Conservation (phyloP, 768 basidiomycete species). For the Trichaptum fuscoviolaceum region DNA sequence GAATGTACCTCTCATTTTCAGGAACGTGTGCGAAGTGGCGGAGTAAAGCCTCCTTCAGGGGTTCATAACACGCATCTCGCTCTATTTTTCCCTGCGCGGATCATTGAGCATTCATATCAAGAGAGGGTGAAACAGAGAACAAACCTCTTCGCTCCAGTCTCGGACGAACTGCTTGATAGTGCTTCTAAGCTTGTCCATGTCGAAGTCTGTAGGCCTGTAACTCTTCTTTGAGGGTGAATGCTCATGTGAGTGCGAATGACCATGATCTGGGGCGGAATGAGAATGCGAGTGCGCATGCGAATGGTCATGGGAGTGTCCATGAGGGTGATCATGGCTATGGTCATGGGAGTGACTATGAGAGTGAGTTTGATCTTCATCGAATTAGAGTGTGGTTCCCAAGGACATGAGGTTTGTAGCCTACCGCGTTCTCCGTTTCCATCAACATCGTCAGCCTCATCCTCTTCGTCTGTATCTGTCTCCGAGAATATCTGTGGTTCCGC, state of each 20-base stretch:
- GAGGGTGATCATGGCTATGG: conserved; percentile 8
- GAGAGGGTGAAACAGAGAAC: conserved; percentile 11
- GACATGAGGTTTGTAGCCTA: neutral
- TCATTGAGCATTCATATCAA: neutral
- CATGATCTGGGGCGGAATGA: conserved; percentile 14
- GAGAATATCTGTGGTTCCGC: conserved; percentile 81
- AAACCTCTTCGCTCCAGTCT: conserved; percentile 86
- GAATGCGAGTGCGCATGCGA: conserved; percentile 30
- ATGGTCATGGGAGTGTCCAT: conserved; percentile 26
- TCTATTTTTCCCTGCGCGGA: conserved; percentile 60
- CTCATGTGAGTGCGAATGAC: conserved; percentile 18
- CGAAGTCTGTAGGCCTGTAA: conserved; percentile 58
- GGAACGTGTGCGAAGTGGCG: conserved; percentile 56
- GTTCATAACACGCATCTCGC: conserved; percentile 73
- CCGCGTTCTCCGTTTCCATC: neutral
- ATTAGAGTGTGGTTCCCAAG: neutral
- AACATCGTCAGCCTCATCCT: conserved; percentile 24
- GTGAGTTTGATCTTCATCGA: neutral
- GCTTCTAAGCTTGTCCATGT: conserved; percentile 88
- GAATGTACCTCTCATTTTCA: conserved; percentile 43
- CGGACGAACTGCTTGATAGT: conserved; percentile 90
- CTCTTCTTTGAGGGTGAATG: conserved; percentile 20
- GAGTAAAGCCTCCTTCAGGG: conserved; percentile 73
- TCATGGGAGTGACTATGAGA: conserved; percentile 4
- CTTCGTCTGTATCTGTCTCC: conserved; percentile 31